Conservation (phyloP, 192 early-diverging fungal genomes). For the Coemansia sp. region DNA sequence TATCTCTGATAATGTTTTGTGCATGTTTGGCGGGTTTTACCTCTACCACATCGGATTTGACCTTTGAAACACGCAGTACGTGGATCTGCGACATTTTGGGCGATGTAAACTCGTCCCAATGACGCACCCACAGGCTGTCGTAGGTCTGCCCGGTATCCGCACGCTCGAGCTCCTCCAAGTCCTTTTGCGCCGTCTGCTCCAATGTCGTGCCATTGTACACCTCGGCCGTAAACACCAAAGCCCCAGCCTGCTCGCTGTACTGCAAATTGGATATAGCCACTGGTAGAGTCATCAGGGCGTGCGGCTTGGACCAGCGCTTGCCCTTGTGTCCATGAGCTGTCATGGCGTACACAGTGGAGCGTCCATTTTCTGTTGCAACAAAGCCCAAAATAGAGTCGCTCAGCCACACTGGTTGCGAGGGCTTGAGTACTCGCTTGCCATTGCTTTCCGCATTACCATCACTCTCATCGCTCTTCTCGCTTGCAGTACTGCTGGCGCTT, state of each 20-base stretch:
- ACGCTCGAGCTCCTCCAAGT: conserved; percentile 43
- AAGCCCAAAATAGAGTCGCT: conserved; percentile 28
- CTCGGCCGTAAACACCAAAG: conserved; percentile 64
- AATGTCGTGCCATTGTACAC: conserved; percentile 59
- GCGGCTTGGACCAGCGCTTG: conserved; percentile 43
- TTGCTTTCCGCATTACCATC: neutral
- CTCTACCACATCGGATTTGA: conserved; percentile 1
- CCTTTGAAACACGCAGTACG: conserved; percentile 30
- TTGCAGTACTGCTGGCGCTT: conserved; percentile 3
- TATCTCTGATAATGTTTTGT: conserved; percentile 33
- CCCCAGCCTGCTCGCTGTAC: conserved; percentile 48
- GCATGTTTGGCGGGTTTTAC: conserved; percentile 11
- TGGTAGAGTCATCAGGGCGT: conserved; percentile 28
- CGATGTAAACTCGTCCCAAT: conserved; percentile 70
- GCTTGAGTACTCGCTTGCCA: conserved; percentile 14
- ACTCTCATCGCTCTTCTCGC: neutral
- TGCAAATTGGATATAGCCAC: conserved; percentile 59
- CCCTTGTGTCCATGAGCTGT: conserved; percentile 22
- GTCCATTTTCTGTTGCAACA: conserved; percentile 12
- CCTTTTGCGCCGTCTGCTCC: conserved; percentile 54
- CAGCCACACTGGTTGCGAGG: conserved; percentile 49
- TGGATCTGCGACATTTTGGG: conserved; percentile 65
- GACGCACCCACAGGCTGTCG: conserved; percentile 75
- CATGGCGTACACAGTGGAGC: conserved; percentile 46
- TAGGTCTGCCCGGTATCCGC: conserved; percentile 61